Evolutionary conservation across 2,329 filamentous ascomycete species (phyloP), one percentile per base, ranked within the genome.

Genomic region (Pestalotiopsis sp.): DNA sequence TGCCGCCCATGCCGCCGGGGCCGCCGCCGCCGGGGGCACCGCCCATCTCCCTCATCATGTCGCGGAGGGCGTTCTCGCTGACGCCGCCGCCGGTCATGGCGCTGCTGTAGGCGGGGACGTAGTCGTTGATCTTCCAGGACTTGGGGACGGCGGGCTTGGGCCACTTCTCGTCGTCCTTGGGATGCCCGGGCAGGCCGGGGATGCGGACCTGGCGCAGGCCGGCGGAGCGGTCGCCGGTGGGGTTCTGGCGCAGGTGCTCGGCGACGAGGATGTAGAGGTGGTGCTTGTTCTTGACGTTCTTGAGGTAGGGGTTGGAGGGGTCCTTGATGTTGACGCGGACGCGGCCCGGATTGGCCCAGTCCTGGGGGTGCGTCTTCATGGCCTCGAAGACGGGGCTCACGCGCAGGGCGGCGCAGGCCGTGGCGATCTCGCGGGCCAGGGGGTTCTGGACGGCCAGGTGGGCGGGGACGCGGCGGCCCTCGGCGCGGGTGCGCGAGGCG

Each of bases 331-430:
- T 83, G 64, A 98, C 90, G 74, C 93, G 90, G 71, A 98, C 93
- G 69, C 96, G 88, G 3, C 96, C 96, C 13, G 96, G 96, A 83
- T 99, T 99, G 68, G 92, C 91, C 96, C 96, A 99, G 84, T 99
- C 96, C 83, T 96, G 95, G 6, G 96, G 96, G 81, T 99, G 96
- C 70, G 90, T 88, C 85, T 97, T 97, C 78, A 92, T 92, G 1
- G 95, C 93, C 83, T 99, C 96, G 79, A 98, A 92, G 7, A 96
- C 90, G 58, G 92, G 91, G 70, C 89, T 87, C 45, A 94, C 83
- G 38, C 91, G 88, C 70, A 97, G 86, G 60, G 86, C 82, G 57
- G 91, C 90, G 80, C 93, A 93, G n/a, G 95, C 95, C 78, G 93
- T 91, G 59, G 94, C 92, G 78, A 99, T 95, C 76, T 96, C 93